phyloP scores from a whole-genome alignment of 805 yeast species.

The Suhomyces pyralidae region DNA sequence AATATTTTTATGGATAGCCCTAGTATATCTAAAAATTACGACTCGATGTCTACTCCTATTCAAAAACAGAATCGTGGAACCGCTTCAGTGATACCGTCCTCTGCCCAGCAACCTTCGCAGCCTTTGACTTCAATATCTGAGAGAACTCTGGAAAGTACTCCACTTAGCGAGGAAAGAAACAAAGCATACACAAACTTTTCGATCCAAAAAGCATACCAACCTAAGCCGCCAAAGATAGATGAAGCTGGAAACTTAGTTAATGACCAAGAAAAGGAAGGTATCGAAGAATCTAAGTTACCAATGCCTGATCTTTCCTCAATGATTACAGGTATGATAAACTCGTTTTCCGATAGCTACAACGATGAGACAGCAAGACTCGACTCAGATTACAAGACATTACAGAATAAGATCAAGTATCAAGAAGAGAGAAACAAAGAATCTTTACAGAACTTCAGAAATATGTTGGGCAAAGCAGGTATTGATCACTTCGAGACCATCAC shows the following conservation, averaged over 20 bases:
- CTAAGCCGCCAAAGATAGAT: constrained; percentile 35
- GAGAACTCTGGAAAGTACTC: constrained; percentile 28
- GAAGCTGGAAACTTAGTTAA: constrained; percentile 25
- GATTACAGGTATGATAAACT: constrained; percentile 42
- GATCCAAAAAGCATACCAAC: constrained; percentile 18
- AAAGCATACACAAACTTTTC: constrained; percentile 2
- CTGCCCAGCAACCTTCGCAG: constrained; percentile 15
- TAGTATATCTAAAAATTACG: constrained; percentile 18
- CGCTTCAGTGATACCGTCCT: constrained; percentile 2
- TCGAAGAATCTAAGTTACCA: constrained; percentile 22
- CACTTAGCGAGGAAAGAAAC: constrained; percentile 9
- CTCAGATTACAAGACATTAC: constrained; percentile 18
- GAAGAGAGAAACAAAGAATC: constrained; percentile 41
- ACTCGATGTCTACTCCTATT: constrained; percentile 31
- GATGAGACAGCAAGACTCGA: constrained; percentile 42
- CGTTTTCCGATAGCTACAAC: constrained; percentile 56
- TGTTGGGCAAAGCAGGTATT: constrained; percentile 33
- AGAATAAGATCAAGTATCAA: constrained; percentile 48
- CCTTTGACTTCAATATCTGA: constrained; percentile 34
- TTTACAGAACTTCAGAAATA: constrained; percentile 23
- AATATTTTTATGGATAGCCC: constrained; percentile 39
- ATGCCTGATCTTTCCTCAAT: constrained; percentile 34
- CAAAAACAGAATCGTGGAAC: constrained; percentile 11
- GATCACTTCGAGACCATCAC: constrained; percentile 21
- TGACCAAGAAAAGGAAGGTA: constrained; percentile 2